Evolutionary conservation across 1,284 basidiomycete species (phyloP).

Genomic region (Porphyrellus sp.): DNA sequence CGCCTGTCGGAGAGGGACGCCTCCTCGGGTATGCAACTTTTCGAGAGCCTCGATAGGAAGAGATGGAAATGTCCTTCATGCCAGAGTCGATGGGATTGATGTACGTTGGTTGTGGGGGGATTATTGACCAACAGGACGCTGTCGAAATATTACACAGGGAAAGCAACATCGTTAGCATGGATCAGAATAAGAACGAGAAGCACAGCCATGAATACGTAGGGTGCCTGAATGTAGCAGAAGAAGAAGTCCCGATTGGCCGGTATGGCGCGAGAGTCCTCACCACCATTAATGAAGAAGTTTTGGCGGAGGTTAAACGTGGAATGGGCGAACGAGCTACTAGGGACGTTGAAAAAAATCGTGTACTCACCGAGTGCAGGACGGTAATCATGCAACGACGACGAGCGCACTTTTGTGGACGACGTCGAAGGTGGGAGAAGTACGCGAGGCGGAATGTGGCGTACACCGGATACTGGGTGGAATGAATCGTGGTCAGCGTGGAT

Average conservation of each 20-base stretch:
- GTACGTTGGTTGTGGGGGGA: conserved; percentile 39
- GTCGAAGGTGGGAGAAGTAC: conserved; percentile 13
- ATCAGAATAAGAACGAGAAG: conserved; percentile 9
- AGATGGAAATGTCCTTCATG: conserved; percentile 73
- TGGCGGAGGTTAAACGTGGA: conserved; percentile 9
- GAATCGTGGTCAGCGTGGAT: conserved; percentile 52
- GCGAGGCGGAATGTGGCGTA: conserved; percentile 30
- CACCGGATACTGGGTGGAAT: conserved; percentile 34
- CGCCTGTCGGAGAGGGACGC: conserved; percentile 74
- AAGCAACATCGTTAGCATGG: conserved; percentile 17
- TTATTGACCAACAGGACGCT: conserved; percentile 46
- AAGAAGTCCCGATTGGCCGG: neutral
- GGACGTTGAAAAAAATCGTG: neutral
- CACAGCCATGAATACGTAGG: conserved; percentile 15
- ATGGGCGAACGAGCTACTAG: neutral
- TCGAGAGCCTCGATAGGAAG: conserved; percentile 57
- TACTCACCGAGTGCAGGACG: conserved; percentile 25
- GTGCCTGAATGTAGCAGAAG: conserved; percentile 3
- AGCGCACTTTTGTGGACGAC: conserved; percentile 20
- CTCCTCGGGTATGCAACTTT: conserved; percentile 73
- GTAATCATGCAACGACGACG: conserved; percentile 33
- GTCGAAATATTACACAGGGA: conserved; percentile 18
- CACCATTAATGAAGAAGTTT: conserved; percentile 7
- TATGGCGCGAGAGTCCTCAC: neutral
- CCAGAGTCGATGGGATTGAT: conserved; percentile 31